Percentiles rank a stretch among this genome's conserved stretches.
phyloP scores from a whole-genome alignment of 2,329 filamentous ascomycete species.

The Achaetomium macrosporum region DNA sequence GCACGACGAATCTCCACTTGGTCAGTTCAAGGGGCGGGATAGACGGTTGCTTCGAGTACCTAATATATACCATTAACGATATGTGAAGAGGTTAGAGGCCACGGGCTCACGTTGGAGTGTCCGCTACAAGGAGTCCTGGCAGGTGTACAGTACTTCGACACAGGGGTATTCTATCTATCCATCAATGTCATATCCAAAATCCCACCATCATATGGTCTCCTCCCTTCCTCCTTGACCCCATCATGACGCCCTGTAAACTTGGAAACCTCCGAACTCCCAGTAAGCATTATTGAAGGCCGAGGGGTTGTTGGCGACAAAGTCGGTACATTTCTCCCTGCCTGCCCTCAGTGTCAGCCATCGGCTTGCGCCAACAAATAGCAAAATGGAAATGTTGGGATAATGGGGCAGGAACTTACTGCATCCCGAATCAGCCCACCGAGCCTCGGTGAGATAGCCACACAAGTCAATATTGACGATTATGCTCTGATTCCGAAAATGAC shows the following conservation, averaged over 20 bases:
- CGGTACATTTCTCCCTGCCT: constrained; percentile 51
- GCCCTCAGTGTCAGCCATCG: neutral
- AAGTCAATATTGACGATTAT: constrained; percentile 63
- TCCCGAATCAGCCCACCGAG: constrained; percentile 32
- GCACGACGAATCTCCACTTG: constrained; percentile 9
- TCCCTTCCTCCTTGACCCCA: neutral
- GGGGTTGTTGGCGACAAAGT: constrained; percentile 53
- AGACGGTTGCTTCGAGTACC: neutral
- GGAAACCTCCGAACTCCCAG: constrained; percentile 59
- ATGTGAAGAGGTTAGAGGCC: neutral
- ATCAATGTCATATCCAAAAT: neutral
- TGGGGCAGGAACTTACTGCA: constrained; percentile 4
- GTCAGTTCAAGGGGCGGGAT: neutral
- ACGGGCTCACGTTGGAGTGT: neutral
- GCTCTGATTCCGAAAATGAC: constrained; percentile 59
- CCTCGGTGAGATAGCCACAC: constrained; percentile 52
- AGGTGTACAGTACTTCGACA: neutral
- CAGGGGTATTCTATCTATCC: neutral
- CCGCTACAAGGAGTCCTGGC: neutral
- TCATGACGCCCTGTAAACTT: constrained; percentile 44
- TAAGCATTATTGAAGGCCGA: constrained; percentile 52
- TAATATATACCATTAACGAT: neutral
- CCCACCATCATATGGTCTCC: neutral
- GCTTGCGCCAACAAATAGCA: neutral
- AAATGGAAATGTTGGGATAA: neutral